A percentile compares a stretch with the other conserved stretches of the same genome.
Conservation (phyloP, 2,329 filamentous ascomycete genomes). For the Penicillium sp. region DNA sequence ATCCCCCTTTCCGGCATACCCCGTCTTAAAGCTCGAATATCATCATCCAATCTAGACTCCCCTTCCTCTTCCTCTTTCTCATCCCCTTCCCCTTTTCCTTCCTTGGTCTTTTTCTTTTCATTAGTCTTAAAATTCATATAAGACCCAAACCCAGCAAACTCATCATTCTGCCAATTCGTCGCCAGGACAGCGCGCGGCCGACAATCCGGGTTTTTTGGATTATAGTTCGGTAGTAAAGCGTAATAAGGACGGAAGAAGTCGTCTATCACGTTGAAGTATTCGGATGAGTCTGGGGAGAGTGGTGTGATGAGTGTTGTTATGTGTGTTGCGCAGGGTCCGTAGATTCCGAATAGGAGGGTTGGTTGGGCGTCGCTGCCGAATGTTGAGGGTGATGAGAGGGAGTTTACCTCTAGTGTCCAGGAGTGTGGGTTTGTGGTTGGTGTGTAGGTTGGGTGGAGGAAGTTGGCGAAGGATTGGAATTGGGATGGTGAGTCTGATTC, state of each 20-base stretch:
- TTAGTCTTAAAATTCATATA: not conserved
- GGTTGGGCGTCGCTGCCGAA: not conserved
- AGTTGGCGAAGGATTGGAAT: not conserved
- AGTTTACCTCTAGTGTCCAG: not conserved
- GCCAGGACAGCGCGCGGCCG: not conserved
- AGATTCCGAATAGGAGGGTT: not conserved
- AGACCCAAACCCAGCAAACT: not conserved
- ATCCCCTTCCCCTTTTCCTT: no score
- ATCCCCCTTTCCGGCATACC: not conserved
- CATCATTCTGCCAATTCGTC: conserved; percentile 7
- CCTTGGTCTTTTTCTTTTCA: not conserved
- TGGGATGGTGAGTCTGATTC: not conserved
- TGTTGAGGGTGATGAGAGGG: not conserved
- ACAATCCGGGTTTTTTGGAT: not conserved
- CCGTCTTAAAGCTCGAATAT: not conserved
- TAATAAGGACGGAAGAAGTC: not conserved
- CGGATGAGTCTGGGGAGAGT: not conserved
- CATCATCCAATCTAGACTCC: not conserved
- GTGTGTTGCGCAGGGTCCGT: not conserved
- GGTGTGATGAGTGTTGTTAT: not conserved
- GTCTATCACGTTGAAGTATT: not conserved
- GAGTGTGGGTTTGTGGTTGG: not conserved
- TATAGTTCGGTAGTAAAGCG: not conserved
- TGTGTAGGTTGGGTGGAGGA: not conserved
- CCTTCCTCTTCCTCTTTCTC: no score